phyloP scores from a whole-genome alignment of 1,284 basidiomycete genomes.

The Pascua sp. region DNA sequence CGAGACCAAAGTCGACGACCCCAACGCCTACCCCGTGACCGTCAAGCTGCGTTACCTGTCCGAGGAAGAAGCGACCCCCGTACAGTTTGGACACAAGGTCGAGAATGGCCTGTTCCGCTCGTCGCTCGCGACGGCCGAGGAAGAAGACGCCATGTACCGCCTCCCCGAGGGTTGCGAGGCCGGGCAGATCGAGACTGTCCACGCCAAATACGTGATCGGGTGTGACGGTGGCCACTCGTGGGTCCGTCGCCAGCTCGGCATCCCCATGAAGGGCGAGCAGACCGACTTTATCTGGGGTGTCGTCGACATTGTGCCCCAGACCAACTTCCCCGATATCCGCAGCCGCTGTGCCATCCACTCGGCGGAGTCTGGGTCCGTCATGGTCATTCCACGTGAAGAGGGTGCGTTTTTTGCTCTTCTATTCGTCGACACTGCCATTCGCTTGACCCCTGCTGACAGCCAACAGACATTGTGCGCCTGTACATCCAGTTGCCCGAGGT shows the following conservation, averaged over 20 bases:
- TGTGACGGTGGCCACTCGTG: constrained; percentile 28
- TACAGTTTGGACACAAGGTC: constrained; percentile 13
- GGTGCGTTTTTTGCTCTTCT: no score
- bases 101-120: constrained; percentile 18
- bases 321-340: constrained; percentile 21
- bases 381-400: constrained; percentile 21
- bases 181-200: constrained; percentile 17
- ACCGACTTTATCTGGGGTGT: constrained; percentile 26
- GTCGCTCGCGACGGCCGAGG: constrained; percentile 6
- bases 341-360: constrained; percentile 18
- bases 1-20: constrained; percentile 9
- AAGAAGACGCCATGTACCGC: constrained; percentile 13
- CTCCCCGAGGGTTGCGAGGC: constrained; percentile 11
- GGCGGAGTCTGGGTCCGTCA: constrained; percentile 8
- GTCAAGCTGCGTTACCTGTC: constrained; percentile 10
- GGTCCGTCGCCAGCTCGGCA: constrained; percentile 17
- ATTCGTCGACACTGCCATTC: background rate
- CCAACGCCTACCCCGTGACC: constrained; percentile 16
- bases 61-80: constrained; percentile 11
- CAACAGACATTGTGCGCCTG: constrained; percentile 14
- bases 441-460: no score
- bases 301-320: constrained; percentile 17
- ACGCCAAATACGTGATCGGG: constrained; percentile 26
- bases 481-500: constrained; percentile 12
- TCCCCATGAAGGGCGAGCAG: constrained; percentile 23